phyloP scores from a whole-genome alignment of 2,329 filamentous ascomycete genomes.

The Chrysoporthe austroafricana region DNA sequence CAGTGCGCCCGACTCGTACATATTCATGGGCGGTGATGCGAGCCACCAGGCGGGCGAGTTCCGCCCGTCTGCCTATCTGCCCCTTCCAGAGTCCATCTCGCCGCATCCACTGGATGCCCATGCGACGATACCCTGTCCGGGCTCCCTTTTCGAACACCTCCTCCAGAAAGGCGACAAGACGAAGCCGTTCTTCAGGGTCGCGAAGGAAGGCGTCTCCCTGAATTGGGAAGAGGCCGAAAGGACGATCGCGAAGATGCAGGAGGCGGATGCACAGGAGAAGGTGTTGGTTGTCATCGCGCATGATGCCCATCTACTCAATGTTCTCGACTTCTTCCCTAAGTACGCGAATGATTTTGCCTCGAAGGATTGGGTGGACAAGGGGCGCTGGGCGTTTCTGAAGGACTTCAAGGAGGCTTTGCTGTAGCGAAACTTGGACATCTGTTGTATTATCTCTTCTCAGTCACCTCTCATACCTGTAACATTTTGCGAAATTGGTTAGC shows the following conservation, averaged over 20 bases:
- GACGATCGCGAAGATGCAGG: constrained; percentile 49
- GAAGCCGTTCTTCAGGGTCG: constrained; percentile 37
- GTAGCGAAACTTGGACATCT: not conserved
- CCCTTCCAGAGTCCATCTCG: constrained; percentile 40
- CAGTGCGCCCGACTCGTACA: constrained; percentile 38
- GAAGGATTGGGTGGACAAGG: constrained; percentile 49
- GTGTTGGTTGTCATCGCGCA: constrained; percentile 52
- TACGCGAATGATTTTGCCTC: constrained; percentile 48
- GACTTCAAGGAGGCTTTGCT: constrained; percentile 43
- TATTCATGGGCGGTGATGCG: constrained; percentile 49
- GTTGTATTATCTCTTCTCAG: not conserved
- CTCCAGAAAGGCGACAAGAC: constrained; percentile 40
- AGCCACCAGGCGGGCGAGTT: constrained; percentile 45
- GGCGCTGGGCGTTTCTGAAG: constrained; percentile 53
- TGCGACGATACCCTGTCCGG: constrained; percentile 39
- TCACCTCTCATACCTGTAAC: too few species aligned
- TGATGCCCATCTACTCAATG: constrained; percentile 45
- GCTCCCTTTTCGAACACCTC: constrained; percentile 41
- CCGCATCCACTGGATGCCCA: constrained; percentile 43
- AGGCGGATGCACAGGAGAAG: constrained; percentile 48
- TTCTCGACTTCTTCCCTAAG: constrained; percentile 54
- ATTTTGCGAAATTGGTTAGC: not conserved
- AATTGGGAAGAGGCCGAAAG: constrained; percentile 39
- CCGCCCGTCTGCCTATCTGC: constrained; percentile 39
- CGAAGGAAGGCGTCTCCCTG: constrained; percentile 30